phyloP scores from a whole-genome alignment of 1,284 basidiomycete genomes.

The Wallemia mellicola region DNA sequence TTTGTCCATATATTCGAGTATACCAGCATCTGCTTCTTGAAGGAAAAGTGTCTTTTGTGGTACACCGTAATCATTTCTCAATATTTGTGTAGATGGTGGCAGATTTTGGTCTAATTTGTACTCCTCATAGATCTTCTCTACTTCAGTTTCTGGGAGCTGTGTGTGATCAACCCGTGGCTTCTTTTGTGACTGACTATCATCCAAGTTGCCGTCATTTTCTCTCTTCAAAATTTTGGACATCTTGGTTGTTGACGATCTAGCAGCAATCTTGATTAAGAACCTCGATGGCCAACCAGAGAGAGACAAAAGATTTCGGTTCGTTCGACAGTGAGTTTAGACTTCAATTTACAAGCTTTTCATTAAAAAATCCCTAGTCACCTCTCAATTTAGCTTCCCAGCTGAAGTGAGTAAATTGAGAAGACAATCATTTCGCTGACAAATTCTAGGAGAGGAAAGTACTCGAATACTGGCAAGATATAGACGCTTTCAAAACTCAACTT shows the following conservation, averaged over 20 bases:
- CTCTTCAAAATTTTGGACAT: background rate
- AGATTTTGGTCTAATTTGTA: background rate
- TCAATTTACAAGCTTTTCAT: background rate
- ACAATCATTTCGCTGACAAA: background rate
- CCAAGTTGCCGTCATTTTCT: background rate
- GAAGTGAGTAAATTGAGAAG: background rate
- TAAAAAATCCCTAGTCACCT: background rate
- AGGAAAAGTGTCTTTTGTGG: background rate
- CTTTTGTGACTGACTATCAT: background rate
- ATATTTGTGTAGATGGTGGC: background rate
- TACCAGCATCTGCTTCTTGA: background rate
- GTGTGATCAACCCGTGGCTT: background rate
- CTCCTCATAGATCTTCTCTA: background rate
- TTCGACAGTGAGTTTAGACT: background rate
- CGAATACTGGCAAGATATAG: constrained; percentile 78
- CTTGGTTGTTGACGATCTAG: background rate
- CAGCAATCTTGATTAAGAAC: background rate
- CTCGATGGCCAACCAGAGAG: background rate
- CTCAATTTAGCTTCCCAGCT: background rate
- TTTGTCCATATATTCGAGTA: background rate
- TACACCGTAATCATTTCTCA: background rate
- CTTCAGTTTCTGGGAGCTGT: background rate
- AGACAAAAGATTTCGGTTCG: background rate
- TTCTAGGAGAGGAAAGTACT: constrained; percentile 73
- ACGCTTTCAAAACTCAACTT: constrained; percentile 83